Evolutionary conservation across 805 yeast species (phyloP).

Genomic region (Sungouiozyma ichnusensis): DNA sequence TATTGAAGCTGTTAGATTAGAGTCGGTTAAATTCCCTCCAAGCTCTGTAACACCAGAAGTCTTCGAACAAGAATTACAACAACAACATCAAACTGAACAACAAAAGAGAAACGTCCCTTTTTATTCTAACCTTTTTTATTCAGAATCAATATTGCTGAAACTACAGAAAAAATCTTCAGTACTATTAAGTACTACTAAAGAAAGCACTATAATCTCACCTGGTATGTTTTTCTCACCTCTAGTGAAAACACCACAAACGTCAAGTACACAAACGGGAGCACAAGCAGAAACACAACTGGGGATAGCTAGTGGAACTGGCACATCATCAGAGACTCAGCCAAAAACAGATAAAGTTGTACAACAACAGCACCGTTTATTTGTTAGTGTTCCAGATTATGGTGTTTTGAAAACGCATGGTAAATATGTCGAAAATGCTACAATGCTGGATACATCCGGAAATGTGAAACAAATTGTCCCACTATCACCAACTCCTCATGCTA

Average conservation of each 20-base stretch:
- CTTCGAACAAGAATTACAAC: slow-evolving; percentile 27
- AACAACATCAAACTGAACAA: slow-evolving; percentile 31
- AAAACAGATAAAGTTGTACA: background rate
- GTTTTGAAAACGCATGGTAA: slow-evolving; percentile 61
- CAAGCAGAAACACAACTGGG: slow-evolving; percentile 1
- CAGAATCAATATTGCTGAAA: slow-evolving; percentile 30
- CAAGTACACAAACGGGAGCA: slow-evolving; percentile 13
- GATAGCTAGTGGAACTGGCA: background rate
- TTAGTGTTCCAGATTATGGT: slow-evolving; percentile 79
- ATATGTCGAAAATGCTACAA: slow-evolving; percentile 73
- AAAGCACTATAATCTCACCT: slow-evolving; percentile 62
- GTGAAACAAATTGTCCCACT: slow-evolving; percentile 68
- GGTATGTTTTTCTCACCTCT: slow-evolving; percentile 74
- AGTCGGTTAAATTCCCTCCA: slow-evolving; percentile 60
- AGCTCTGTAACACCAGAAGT: slow-evolving; percentile 26
- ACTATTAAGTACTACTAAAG: slow-evolving; percentile 45
- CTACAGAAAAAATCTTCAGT: slow-evolving; percentile 47
- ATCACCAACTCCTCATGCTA: slow-evolving; percentile 60
- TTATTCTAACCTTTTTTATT: slow-evolving; percentile 19
- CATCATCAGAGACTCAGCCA: background rate
- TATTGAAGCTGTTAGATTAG: slow-evolving; percentile 34
- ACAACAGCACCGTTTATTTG: slow-evolving; percentile 43
- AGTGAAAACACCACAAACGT: slow-evolving; percentile 19
- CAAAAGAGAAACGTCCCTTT: slow-evolving; percentile 28
- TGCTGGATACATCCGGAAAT: slow-evolving; percentile 46